These are phyloP conservation scores for Pseudogymnoascus sp. DNA, from an alignment of 2,329 filamentous ascomycete genomes.

Conservation along the genomic window DNA sequence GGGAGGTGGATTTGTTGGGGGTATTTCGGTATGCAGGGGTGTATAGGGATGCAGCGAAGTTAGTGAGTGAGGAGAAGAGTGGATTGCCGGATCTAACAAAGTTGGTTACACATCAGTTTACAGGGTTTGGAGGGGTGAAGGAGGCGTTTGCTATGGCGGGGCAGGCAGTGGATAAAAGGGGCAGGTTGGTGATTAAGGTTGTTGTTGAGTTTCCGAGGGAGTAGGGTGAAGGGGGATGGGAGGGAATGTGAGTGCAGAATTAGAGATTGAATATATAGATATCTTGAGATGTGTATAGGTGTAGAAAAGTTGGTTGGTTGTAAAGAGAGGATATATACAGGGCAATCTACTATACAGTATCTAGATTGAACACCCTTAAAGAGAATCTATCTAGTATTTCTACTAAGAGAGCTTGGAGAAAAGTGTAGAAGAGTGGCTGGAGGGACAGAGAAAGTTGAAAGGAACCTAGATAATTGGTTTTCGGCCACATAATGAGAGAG, in stretches of 20 bases:
- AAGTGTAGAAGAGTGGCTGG: no score
- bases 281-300: no score
- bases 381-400: no score
- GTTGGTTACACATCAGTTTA: not conserved
- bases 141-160: conserved; percentile 79
- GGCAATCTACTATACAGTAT: no score
- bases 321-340: no score
- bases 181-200: conserved; percentile 69
- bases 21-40: conserved; percentile 84
- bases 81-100: not conserved
- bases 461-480: no score
- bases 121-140: conserved; percentile 59
- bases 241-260: not conserved
- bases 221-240: conserved; percentile 31
- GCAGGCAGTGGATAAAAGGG: conserved; percentile 76
- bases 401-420: no score
- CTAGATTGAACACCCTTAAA: no score
- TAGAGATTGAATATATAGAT: no score
- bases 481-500: no score
- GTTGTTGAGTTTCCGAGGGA: conserved; percentile 60
- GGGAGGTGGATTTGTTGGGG: conserved; percentile 80
- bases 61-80: conserved; percentile 51
- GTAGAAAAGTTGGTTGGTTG: no score
- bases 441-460: no score
- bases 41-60: conserved; percentile 62